Conservation (phyloP, 1,284 basidiomycete genomes). For the Ganoderma meredithae region DNA sequence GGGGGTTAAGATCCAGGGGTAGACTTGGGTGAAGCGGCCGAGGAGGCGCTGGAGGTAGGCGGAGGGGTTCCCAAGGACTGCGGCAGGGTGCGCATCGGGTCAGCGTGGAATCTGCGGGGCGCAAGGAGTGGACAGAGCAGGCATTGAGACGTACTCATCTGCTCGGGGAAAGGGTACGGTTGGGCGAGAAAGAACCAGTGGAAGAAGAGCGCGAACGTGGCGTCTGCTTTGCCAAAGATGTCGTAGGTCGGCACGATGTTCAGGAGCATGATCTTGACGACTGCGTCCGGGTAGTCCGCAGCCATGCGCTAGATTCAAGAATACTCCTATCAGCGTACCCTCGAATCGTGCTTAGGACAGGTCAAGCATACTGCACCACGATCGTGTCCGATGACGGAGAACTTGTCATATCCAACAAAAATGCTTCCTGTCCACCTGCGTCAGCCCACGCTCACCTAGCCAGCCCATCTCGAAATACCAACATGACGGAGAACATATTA, state of each 20-base stretch:
- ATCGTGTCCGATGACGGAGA: slow-evolving; percentile 9
- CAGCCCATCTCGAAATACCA: background rate
- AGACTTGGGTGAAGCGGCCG: background rate
- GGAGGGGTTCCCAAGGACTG: slow-evolving; percentile 6
- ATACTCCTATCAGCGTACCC: background rate
- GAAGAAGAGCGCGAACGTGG: background rate
- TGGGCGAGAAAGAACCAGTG: slow-evolving; percentile 8
- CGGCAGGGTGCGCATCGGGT: background rate
- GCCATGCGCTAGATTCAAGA: background rate
- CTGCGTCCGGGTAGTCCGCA: slow-evolving; percentile 2
- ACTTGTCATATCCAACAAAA: slow-evolving; percentile 8
- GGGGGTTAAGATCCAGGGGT: background rate
- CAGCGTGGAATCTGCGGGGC: too few species aligned
- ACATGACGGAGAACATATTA: slow-evolving; percentile 5
- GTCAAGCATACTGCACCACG: background rate
- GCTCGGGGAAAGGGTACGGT: slow-evolving; percentile 8
- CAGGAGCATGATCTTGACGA: slow-evolving; percentile 9
- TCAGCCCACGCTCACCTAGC: background rate
- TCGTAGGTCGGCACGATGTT: slow-evolving; percentile 7
- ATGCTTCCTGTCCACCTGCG: background rate
- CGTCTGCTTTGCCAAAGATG: background rate
- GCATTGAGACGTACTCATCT: background rate
- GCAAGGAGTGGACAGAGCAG: too few species aligned
- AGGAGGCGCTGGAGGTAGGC: slow-evolving; percentile 1
- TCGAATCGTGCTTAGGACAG: background rate